phyloP scores from a whole-genome alignment of 192 early-diverging fungal genomes.

The Coemansia sp. region DNA sequence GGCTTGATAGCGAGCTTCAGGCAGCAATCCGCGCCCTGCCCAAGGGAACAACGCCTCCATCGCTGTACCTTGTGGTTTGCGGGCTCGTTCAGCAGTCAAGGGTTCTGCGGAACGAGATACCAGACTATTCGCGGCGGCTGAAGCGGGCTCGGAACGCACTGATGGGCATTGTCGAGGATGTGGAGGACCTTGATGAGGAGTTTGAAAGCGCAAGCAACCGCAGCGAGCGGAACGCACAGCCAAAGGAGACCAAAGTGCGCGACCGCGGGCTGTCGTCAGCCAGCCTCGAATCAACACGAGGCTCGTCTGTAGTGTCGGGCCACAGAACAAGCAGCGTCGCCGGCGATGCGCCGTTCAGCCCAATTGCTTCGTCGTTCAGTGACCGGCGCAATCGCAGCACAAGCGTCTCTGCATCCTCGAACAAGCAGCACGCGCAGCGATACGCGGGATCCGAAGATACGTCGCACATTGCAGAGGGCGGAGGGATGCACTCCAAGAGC shows the following conservation, averaged over 20 bases:
- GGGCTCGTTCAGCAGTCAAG: constrained; percentile 53
- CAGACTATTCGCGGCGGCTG: constrained; percentile 49
- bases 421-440: neutral
- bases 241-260: constrained; percentile 11
- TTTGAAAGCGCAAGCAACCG: constrained; percentile 25
- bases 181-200: constrained; percentile 46
- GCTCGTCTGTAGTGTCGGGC: neutral
- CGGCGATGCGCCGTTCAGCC: neutral
- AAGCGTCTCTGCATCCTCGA: constrained; percentile 19
- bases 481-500: neutral
- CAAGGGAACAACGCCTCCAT: constrained; percentile 42
- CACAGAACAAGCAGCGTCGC: neutral
- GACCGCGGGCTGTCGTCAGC: constrained; percentile 57
- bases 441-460: neutral
- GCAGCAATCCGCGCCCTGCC: constrained; percentile 31
- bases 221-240: constrained; percentile 2
- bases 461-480: neutral
- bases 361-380: constrained; percentile 4
- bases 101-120: constrained; percentile 49
- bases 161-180: constrained; percentile 56
- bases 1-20: constrained; percentile 49
- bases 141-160: constrained; percentile 52
- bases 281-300: constrained; percentile 41
- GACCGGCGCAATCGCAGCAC: constrained; percentile 41
- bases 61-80: constrained; percentile 46